Evolutionary conservation across 2,329 filamentous ascomycete species (phyloP).

Genomic region (Nemania sp.): DNA sequence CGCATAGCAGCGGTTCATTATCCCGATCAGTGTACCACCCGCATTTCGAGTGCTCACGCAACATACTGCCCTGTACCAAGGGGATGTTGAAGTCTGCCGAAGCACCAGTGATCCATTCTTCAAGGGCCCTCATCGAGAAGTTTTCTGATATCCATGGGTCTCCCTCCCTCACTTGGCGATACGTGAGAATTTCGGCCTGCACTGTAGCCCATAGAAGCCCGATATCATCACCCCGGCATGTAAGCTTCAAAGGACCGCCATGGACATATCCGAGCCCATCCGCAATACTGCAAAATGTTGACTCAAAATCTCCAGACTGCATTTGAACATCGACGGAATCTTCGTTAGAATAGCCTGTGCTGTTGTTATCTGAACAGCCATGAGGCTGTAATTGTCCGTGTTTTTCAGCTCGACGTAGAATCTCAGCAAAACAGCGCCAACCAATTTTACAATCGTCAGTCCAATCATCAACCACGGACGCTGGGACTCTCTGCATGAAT

Average conservation of each 20-base stretch:
- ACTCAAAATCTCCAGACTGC: not conserved
- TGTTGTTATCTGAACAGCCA: not conserved
- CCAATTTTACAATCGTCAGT: constrained; percentile 1
- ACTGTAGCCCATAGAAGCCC: constrained; percentile 19
- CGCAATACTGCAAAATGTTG: no score
- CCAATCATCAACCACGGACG: constrained; percentile 1
- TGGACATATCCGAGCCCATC: not conserved
- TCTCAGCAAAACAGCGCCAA: constrained; percentile 4
- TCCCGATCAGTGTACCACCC: constrained; percentile 1
- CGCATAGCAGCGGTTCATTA: not conserved
- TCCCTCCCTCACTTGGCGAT: constrained; percentile 1
- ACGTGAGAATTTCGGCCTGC: constrained; percentile 13
- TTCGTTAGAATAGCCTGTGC: no score
- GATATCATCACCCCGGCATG: not conserved
- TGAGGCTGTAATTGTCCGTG: not conserved
- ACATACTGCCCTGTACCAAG: not conserved
- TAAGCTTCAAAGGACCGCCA: not conserved
- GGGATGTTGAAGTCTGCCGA: not conserved
- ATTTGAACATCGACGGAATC: no score
- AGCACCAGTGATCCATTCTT: not conserved
- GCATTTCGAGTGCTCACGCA: not conserved
- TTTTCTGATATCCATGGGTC: constrained; percentile 2
- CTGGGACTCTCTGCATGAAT: constrained; percentile 5
- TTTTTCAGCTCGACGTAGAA: not conserved
- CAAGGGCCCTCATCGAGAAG: constrained; percentile 1